phyloP scores from a whole-genome alignment of 345 rosid species.

The Psidium guajava region DNA sequence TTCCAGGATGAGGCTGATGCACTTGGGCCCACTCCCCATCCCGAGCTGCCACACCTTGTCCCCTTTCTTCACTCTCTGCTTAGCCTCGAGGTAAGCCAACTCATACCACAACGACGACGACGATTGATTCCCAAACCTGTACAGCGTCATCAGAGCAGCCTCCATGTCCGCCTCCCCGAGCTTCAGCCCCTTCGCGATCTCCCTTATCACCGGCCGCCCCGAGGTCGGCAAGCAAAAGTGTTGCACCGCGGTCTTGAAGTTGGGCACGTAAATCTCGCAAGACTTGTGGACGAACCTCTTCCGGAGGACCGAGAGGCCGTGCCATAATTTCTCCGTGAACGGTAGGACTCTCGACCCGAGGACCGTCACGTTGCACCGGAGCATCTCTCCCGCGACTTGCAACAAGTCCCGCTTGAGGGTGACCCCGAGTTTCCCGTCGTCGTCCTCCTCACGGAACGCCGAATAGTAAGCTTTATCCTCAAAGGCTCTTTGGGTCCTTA shows the following conservation, averaged over 20 bases:
- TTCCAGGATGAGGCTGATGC: constrained; percentile 28
- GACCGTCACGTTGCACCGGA: constrained; percentile 13
- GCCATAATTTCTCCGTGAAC: constrained; percentile 10
- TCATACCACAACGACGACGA: constrained; percentile 49
- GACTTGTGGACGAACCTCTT: constrained; percentile 15
- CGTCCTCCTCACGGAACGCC: constrained; percentile 39
- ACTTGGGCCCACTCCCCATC: constrained; percentile 39
- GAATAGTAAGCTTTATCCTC: constrained; percentile 25
- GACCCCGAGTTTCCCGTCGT: constrained; percentile 37
- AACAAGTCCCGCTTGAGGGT: constrained; percentile 29
- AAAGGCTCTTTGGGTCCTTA: constrained; percentile 30
- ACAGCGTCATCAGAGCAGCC: constrained; percentile 40
- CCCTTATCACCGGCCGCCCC: constrained; percentile 25
- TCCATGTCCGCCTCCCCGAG: constrained; percentile 27
- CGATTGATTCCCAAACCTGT: constrained; percentile 54
- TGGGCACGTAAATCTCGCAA: constrained; percentile 27
- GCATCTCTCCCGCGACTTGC: constrained; percentile 25
- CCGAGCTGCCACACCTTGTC: constrained; percentile 41
- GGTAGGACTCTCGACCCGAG: constrained; percentile 32
- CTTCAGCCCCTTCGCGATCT: constrained; percentile 34
- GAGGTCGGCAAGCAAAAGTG: constrained; percentile 48
- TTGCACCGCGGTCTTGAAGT: constrained; percentile 29
- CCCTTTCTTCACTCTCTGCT: constrained; percentile 37
- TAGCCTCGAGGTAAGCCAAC: constrained; percentile 39
- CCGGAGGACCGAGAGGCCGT: constrained; percentile 11